Conservation (phyloP, 2,329 filamentous ascomycete genomes). For the Fusarium oxysporum region DNA sequence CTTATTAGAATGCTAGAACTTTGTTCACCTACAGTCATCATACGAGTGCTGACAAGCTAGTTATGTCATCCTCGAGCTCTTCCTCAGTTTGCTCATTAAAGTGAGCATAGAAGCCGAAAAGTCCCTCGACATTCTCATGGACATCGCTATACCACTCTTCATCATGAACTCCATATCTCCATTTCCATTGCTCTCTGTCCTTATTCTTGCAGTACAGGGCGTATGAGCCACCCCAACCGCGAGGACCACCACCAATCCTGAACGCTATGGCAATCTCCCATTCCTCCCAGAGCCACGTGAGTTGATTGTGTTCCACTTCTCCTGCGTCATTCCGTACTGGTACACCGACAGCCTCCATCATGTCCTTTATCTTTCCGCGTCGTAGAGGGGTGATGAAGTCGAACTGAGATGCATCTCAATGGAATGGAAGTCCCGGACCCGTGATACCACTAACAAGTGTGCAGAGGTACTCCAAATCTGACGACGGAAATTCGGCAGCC, state of each 20-base stretch:
- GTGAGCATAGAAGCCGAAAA: background rate
- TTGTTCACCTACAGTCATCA: fast-evolving
- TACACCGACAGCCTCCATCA: background rate
- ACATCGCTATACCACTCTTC: background rate
- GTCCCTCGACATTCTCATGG: fast-evolving
- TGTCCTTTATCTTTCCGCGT: fast-evolving
- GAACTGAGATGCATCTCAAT: background rate
- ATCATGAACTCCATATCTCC: background rate
- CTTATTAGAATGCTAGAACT: fast-evolving
- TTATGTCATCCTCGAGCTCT: background rate
- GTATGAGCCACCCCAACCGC: background rate
- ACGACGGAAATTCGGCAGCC: background rate
- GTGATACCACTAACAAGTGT: background rate
- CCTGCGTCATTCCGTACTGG: fast-evolving
- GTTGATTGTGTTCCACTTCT: background rate
- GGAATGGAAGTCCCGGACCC: background rate
- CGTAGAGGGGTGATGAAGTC: background rate
- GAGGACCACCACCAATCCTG: background rate
- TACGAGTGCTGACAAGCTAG: background rate
- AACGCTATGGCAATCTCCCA: background rate
- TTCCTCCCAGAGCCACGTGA: fast-evolving
- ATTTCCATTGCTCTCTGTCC: fast-evolving
- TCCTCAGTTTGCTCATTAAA: background rate
- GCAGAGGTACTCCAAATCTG: fast-evolving
- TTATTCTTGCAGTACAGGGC: background rate